phyloP scores from a whole-genome alignment of 2,329 filamentous ascomycete genomes.

The Fusarium praegraminearum region DNA sequence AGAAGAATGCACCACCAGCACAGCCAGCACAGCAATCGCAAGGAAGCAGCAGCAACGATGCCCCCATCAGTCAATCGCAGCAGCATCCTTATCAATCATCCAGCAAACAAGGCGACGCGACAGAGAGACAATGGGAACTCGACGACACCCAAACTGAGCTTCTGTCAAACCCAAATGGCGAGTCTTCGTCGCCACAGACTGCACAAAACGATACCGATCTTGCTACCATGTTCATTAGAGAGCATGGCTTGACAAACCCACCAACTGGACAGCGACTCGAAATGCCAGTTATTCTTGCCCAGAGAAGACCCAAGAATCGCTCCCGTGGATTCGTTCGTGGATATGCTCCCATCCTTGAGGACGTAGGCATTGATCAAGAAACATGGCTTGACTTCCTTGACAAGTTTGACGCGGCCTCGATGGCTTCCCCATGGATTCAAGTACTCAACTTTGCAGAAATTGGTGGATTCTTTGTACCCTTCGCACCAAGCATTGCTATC shows the following conservation, averaged over 20 bases:
- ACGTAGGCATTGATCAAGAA: conserved; percentile 4
- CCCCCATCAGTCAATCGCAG: not conserved
- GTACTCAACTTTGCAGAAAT: conserved; percentile 23
- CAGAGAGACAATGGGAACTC: conserved; percentile 15
- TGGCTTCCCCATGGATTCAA: conserved; percentile 13
- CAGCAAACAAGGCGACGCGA: not conserved
- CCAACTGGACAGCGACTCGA: not conserved
- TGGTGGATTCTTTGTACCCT: conserved; percentile 11
- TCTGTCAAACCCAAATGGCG: not conserved
- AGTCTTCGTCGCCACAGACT: not conserved
- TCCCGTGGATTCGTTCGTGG: conserved; percentile 24
- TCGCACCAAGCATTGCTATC: conserved; percentile 20
- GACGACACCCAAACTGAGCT: conserved; percentile 21
- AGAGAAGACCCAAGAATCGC: conserved; percentile 20
- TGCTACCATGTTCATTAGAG: not conserved
- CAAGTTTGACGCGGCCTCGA: conserved; percentile 19
- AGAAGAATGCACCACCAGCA: not conserved
- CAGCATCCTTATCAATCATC: not conserved
- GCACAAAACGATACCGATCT: conserved; percentile 6
- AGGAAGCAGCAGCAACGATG: not conserved
- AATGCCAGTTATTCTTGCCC: conserved; percentile 12
- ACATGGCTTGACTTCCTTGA: conserved; percentile 23
- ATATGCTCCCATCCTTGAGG: conserved; percentile 13
- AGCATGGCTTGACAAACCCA: not conserved
- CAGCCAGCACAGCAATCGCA: not conserved